Evolutionary conservation across 2,329 filamentous ascomycete genomes (phyloP).

Genomic region (Aspergillus sojae): DNA sequence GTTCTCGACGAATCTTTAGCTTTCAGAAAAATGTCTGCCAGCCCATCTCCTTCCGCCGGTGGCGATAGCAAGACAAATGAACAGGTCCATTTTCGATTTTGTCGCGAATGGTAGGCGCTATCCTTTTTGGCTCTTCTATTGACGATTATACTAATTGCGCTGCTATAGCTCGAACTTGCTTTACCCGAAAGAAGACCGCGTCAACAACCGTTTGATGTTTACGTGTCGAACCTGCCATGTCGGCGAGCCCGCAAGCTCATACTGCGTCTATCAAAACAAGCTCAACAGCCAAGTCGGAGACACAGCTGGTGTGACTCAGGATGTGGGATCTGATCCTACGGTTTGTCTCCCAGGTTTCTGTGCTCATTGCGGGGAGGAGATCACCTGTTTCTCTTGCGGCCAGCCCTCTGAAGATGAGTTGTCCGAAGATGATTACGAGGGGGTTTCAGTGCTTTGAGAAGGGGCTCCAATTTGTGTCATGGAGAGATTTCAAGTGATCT

Average conservation of each 20-base stretch:
- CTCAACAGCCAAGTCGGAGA: conserved; percentile 90
- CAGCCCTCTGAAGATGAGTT: conserved; percentile 29
- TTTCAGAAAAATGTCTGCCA: conserved; percentile 41
- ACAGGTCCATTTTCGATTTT: conserved; percentile 96
- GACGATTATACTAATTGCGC: conserved; percentile 24
- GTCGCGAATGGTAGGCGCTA: conserved; percentile 78
- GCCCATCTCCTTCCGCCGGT: conserved; percentile 44
- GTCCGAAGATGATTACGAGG: conserved; percentile 21
- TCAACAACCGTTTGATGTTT: conserved; percentile 83
- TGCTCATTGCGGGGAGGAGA: conserved; percentile 60
- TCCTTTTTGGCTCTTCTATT: neutral
- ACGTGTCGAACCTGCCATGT: conserved; percentile 95
- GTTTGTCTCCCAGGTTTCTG: conserved; percentile 72
- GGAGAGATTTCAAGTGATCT: conserved; percentile 12
- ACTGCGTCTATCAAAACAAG: conserved; percentile 94
- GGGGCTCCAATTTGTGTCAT: conserved; percentile 9
- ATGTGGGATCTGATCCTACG: conserved; percentile 97
- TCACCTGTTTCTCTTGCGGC: conserved; percentile 58
- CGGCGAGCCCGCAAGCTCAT: conserved; percentile 80
- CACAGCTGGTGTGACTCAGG: conserved; percentile 95
- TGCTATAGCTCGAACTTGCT: conserved; percentile 82
- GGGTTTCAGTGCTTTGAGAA: conserved; percentile 14
- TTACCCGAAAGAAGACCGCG: conserved; percentile 92
- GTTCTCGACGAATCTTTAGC: neutral
- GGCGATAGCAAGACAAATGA: conserved; percentile 52